Evolutionary conservation across 2,329 filamentous ascomycete species (phyloP).

Genomic region (Pseudodiploospora longispora): DNA sequence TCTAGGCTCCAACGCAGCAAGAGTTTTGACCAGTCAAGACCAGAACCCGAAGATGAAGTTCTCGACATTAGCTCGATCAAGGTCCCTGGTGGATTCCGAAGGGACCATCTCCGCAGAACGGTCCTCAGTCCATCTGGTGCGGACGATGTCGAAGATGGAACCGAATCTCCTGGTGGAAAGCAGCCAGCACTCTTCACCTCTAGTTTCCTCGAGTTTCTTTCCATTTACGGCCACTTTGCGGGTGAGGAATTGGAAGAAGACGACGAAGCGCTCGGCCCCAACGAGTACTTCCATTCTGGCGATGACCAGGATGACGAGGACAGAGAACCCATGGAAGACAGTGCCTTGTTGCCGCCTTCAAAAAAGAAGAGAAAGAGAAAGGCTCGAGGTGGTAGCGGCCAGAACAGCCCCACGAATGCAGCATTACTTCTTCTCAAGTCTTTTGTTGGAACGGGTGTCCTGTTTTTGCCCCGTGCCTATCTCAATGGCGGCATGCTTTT

Average conservation of each 20-base stretch:
- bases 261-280: slow-evolving; percentile 76
- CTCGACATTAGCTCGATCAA: slow-evolving; percentile 86
- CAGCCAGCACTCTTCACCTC: slow-evolving; percentile 64
- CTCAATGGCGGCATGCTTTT: slow-evolving; percentile 97
- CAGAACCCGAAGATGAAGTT: slow-evolving; percentile 70
- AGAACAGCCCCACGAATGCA: slow-evolving; percentile 70
- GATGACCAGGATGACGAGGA: slow-evolving; percentile 62
- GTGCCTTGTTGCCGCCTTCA: slow-evolving; percentile 71
- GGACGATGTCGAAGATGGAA: slow-evolving; percentile 24
- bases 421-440: slow-evolving; percentile 87
- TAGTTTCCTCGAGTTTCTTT: slow-evolving; percentile 93
- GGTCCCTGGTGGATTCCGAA: slow-evolving; percentile 84
- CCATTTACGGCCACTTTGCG: slow-evolving; percentile 93
- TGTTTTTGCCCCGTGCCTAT: slow-evolving; percentile 88
- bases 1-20: slow-evolving; percentile 68
- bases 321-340: slow-evolving; percentile 78
- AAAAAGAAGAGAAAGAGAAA: slow-evolving; percentile 69
- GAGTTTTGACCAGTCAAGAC: slow-evolving; percentile 74
- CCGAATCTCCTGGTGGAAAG: slow-evolving; percentile 22
- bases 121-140: slow-evolving; percentile 50
- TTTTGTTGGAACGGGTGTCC: slow-evolving; percentile 91
- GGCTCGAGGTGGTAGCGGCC: slow-evolving; percentile 63
- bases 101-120: slow-evolving; percentile 76
- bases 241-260: slow-evolving; percentile 96
- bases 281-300: slow-evolving; percentile 87